Base-by-base conservation (phyloP, 352 stramenopile species). In the Pythium aquatile region DNA sequence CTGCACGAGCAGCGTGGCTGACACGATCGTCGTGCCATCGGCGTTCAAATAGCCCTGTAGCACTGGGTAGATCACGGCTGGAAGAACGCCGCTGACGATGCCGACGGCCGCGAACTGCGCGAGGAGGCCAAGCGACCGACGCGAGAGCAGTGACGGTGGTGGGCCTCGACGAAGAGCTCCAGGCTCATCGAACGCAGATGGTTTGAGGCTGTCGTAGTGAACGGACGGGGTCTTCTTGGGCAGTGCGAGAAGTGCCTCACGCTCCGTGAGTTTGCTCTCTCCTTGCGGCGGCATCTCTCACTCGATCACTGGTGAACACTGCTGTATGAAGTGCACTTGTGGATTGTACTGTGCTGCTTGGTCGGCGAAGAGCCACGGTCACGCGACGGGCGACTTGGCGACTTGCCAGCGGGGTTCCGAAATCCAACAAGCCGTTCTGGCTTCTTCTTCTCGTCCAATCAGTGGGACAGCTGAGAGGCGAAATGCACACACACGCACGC, bases 1-100 rank as follows among this genome's bases (percentile, higher is more conserved):
- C 40, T 59, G 54, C 26, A 77, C 48, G 14, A 76, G 58, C 48
- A 64, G 37, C 24, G 47, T 47, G 46, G 63, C 68, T 29, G 66
- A 72, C n/a, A 63, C 55, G 10, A 66, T 29, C 16, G 63, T 61
- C 54, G 64, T 39, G 47, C 62, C 60, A 26, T 76, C 58, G 40
- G 66, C 70, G 35, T 70, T 66, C 11, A 76, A 32, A 46, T 76
- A 76, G 37, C 66, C 58, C 26, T 63, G 56, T 9, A 77, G 63
- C 16, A 77, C 46, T 1, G 70, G 70, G 46, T 69, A 65, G 28
- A 70, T 55, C 8, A 72, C 17, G 16, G 37, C 26, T 14, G 40
- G 59, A 35, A 65, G 48, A 35, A 65, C 58, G 51, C 48, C 58
- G 58, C 58, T 65, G n/a, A 65, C 49, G 20, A 65, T 30, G 49